Conservation (phyloP, 768 basidiomycete species). For the Lyophyllum semitale region DNA sequence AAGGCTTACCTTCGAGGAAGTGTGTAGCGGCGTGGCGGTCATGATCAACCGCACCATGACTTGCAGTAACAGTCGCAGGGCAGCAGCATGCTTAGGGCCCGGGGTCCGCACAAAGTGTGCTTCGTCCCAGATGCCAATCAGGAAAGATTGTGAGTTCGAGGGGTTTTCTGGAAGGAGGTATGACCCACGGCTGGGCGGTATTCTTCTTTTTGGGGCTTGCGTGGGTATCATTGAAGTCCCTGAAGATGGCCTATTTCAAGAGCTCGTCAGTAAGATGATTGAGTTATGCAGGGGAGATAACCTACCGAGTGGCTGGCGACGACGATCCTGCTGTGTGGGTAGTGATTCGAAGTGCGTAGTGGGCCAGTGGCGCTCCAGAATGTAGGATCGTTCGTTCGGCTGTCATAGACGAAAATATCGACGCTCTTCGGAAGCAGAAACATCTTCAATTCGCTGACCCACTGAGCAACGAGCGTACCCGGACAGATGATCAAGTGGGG, state of each 20-base stretch:
- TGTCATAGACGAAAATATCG: constrained; percentile 27
- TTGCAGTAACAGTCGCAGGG: constrained; percentile 13
- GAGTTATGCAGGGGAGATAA: neutral
- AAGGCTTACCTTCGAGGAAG: constrained; percentile 21
- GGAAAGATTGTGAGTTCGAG: constrained; percentile 15
- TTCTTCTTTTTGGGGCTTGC: neutral
- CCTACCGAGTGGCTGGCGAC: constrained; percentile 27
- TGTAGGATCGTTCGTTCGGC: neutral
- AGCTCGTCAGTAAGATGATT: neutral
- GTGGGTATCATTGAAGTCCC: constrained; percentile 11
- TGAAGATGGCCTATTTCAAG: constrained; percentile 15
- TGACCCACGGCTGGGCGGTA: constrained; percentile 17
- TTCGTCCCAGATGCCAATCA: constrained; percentile 21
- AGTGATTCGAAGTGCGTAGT: constrained; percentile 15
- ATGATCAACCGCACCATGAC: constrained; percentile 8
- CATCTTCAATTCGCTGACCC: constrained; percentile 17
- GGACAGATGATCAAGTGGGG: constrained; percentile 25
- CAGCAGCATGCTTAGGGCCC: constrained; percentile 12
- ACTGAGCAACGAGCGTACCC: constrained; percentile 21
- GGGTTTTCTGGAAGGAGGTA: neutral
- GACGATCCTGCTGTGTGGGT: constrained; percentile 14
- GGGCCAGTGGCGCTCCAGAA: constrained; percentile 24
- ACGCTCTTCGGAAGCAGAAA: constrained; percentile 15
- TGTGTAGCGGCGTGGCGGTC: constrained; percentile 27
- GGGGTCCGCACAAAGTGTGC: constrained; percentile 23